These are phyloP conservation scores for Lipomyces yamanashiensis DNA, from an alignment of 805 yeast genomes.

Conservation along the genomic window DNA sequence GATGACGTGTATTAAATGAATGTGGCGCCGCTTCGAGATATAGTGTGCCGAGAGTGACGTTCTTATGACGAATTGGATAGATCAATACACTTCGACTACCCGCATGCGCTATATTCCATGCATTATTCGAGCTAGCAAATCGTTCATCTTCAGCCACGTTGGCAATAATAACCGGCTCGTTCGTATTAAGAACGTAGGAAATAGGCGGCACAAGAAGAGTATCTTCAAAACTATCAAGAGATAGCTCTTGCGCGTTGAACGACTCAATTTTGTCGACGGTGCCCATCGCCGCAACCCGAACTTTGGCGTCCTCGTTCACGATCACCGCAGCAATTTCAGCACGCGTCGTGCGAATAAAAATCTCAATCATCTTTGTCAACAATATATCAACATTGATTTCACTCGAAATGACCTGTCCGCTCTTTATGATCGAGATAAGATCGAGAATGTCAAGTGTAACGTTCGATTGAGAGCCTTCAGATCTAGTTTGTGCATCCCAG, in stretches of 20 bases:
- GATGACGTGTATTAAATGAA: slow-evolving; percentile 37
- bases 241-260: slow-evolving; percentile 11
- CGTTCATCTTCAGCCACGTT: slow-evolving; percentile 30
- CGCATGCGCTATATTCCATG: slow-evolving; percentile 30
- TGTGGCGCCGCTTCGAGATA: slow-evolving; percentile 38
- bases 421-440: slow-evolving; percentile 36
- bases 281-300: slow-evolving; percentile 35
- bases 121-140: slow-evolving; percentile 19
- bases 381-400: slow-evolving; percentile 37
- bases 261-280: slow-evolving; percentile 24
- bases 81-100: slow-evolving; percentile 34
- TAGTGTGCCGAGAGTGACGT: slow-evolving; percentile 28
- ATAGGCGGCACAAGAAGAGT: slow-evolving; percentile 21
- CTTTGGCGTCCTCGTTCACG: slow-evolving; percentile 27
- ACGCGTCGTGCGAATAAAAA: slow-evolving; percentile 36
- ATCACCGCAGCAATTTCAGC: slow-evolving; percentile 36
- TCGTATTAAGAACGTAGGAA: slow-evolving; percentile 27
- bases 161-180: slow-evolving; percentile 29
- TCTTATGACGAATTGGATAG: slow-evolving; percentile 37
- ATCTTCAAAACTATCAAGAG: slow-evolving; percentile 20
- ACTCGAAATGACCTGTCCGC: slow-evolving; percentile 37
- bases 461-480: slow-evolving; percentile 2
- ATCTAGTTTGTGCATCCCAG: background rate
- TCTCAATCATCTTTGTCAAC: slow-evolving; percentile 34
- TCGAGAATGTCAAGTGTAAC: slow-evolving; percentile 37